Base-by-base conservation (phyloP, 495 filamentous ascomycete species). In the Chaetomidium leptoderma region DNA sequence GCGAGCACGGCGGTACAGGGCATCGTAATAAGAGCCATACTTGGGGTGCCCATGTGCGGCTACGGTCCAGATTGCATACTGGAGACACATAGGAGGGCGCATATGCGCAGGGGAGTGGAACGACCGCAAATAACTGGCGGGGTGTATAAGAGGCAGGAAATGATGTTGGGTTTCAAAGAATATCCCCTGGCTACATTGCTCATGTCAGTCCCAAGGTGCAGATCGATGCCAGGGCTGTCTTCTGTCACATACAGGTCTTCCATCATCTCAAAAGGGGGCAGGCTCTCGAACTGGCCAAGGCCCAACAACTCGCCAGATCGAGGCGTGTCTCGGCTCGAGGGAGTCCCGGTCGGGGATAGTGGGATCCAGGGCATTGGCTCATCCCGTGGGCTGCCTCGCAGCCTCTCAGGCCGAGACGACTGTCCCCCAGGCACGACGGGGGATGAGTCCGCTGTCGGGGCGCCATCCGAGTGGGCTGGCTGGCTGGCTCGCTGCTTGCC, bases 41-140 rank as follows among this genome's bases (percentile, higher is more conserved):
- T 71, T 75, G 7, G 72, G 54, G 30, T 77, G 62, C 0, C 62
- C 64, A 32, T 69, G 63, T 7, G 78, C 63, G 26, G 70, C 73
- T 16, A 73, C 59, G 2, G 75, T 68, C 74, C 77, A 80, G 6
- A 80, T 69, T 17, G 72, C 75, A 48, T 80, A 79, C 57, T 78
- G 78, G 17, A 80, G 71, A 51, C 65, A 69, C 75, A 78, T 68
- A 4, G 78, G 78, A 5, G 78, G 76, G 19, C 72, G 72, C 68
- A 75, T 71, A 42, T 76, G 71, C 1, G 73, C 70, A 2, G 71
- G 65, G 1, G 70, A 72, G 63, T 78, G 71, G 53, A 74, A 78
- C 6, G 71, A 53, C 21, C 70, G 68, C 19, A 71, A 42, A 57
- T 78, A 80, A 19, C 66, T 70, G 14, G 56, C 57, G 19, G 65